Conservation (phyloP, 768 basidiomycete genomes). For the Suillus variegatus region DNA sequence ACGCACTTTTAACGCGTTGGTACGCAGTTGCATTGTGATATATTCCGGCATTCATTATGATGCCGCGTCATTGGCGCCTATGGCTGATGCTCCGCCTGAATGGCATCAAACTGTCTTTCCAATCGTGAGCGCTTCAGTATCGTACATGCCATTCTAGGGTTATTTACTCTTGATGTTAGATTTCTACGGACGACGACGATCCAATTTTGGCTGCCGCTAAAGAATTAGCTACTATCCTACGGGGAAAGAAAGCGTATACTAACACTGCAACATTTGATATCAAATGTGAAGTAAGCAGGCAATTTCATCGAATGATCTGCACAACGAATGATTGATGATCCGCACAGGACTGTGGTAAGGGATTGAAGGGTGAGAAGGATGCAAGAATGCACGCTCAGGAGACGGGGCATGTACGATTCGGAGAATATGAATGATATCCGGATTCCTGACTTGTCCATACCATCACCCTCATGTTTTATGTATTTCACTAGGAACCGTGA, state of each 20-base stretch:
- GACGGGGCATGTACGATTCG: conserved; percentile 85
- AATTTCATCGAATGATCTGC: conserved; percentile 6
- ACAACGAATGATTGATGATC: conserved; percentile 7
- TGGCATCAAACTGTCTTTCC: conserved; percentile 92
- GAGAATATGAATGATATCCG: conserved; percentile 61
- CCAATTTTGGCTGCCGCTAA: conserved; percentile 62
- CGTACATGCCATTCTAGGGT: neutral
- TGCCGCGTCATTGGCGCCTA: conserved; percentile 80
- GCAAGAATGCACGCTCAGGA: conserved; percentile 84
- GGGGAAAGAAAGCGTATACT: conserved; percentile 81
- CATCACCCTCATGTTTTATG: neutral
- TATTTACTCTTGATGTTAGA: conserved; percentile 16
- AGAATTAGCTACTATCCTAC: conserved; percentile 70
- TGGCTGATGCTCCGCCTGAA: conserved; percentile 70
- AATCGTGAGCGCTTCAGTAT: conserved; percentile 40
- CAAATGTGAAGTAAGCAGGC: conserved; percentile 71
- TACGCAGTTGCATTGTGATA: conserved; percentile 66
- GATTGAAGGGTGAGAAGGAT: conserved; percentile 92
- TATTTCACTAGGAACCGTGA: neutral
- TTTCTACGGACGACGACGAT: conserved; percentile 44
- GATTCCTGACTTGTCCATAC: neutral
- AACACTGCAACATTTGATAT: conserved; percentile 92
- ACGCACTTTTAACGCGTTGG: neutral
- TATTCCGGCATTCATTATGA: conserved; percentile 99
- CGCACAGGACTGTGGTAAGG: conserved; percentile 72